Base-by-base conservation (phyloP, 78 protist genomes). In the Mantamonas sphyraenae region DNA sequence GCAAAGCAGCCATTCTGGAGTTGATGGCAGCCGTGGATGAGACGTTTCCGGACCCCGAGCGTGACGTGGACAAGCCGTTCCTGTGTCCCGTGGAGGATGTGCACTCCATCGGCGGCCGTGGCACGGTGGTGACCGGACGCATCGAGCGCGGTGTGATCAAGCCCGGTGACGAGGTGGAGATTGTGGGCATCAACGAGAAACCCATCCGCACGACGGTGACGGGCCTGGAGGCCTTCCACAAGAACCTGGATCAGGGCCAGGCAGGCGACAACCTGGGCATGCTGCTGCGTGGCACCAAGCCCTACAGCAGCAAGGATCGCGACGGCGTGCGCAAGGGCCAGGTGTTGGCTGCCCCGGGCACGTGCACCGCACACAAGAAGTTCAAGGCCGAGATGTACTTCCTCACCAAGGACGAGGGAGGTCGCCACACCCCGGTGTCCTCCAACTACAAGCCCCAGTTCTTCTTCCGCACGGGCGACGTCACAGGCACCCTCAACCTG, bases 241-340 rank as follows among this genome's bases (percentile, higher is more conserved):
- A 93, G 88, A 10, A 57, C 17, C 71, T 92, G 42, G 91, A 73
- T 53, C 66, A 42, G 8, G 94, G 88, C 35, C 83, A 81, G 74
- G 96, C 98, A 3, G 98, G 98, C 40, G 98, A 95, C 86, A 90
- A 89, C 83, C 73, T 84, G 19, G 98, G 98, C 61, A 77, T 79
- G 55, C 80, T 89, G 28, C 79, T 86, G 33, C 85, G 92, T 20
- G 94, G 94, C 26, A 34, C 87, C 71, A 93, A 93, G 90, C 86
- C 93, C 35, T 90, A 88, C 39, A 92, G 88, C 30, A 77, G 83
- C 60, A 19, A 38, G 40, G 76, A 90, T 34, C 90, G 90, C 38
- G 76, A 60, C 69, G 83, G 60, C 30, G 14, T 63, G 38, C 20
- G 71, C 68, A 66, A 67, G 3, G 85, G 80, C 19, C 77, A 59